These are phyloP conservation scores for Colletotrichum sp. DNA, from an alignment of 2,329 filamentous ascomycete species.

Conservation along the genomic window DNA sequence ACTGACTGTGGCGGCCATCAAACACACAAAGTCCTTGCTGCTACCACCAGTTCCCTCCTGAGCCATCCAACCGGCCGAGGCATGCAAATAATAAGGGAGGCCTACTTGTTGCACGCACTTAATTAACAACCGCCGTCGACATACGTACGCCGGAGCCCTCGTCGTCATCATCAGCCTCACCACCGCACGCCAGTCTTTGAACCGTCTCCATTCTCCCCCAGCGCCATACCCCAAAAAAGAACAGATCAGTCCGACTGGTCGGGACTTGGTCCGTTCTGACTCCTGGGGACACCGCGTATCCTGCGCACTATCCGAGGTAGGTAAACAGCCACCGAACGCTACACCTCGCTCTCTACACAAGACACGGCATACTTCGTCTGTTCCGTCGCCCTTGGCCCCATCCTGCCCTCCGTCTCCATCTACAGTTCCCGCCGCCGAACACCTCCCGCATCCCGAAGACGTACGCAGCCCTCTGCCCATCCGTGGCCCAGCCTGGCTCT, in stretches of 20 bases:
- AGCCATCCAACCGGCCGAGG: background rate
- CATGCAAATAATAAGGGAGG: background rate
- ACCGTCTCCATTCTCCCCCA: background rate
- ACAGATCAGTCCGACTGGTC: background rate
- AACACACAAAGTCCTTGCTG: background rate
- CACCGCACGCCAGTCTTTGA: background rate
- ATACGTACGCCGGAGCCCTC: background rate
- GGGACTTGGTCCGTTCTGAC: background rate
- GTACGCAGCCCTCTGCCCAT: background rate
- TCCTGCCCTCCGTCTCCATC: background rate
- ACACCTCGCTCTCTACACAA: background rate
- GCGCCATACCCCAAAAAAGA: background rate
- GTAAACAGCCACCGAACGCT: background rate
- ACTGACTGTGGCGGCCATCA: background rate
- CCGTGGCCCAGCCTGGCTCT: background rate
- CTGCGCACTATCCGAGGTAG: background rate
- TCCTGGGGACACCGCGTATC: background rate
- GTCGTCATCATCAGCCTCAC: conserved; percentile 18
- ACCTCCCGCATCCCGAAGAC: conserved; percentile 12
- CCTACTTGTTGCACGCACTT: background rate
- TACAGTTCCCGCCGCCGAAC: background rate
- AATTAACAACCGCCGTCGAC: background rate
- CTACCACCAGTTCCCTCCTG: background rate
- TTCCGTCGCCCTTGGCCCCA: background rate
- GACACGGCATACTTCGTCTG: background rate